Evolutionary conservation across 2,329 filamentous ascomycete species (phyloP), one percentile per base, ranked within the genome.

Genomic region (Monosporascus sp.): DNA sequence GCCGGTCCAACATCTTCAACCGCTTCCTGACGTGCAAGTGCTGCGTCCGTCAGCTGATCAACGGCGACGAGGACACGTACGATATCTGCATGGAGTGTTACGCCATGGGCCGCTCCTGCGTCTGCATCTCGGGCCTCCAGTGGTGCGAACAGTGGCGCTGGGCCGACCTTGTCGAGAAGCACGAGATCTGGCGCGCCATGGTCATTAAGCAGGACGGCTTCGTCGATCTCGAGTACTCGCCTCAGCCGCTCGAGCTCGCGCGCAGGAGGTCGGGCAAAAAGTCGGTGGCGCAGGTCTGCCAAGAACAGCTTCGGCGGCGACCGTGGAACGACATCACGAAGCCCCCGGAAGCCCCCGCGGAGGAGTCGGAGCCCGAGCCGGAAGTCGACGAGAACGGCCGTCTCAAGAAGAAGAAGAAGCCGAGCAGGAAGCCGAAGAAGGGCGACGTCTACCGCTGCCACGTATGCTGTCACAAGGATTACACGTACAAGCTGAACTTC

Each of bases 81-180:
- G 94, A 99, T 68, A 80, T 99, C 22, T 99, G 94, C 65, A 92
- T 99, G 89, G 94, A 99, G 61, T 99, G 94, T 66, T 99, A 96
- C 65, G 88, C 85, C n/a, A 96, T 97, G 88, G 94, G 94, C 22
- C 84, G 94, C 49, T 96, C 92, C 46, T 99, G 94, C 67, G 83
- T 82, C 3, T 99, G 94, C 65, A 81, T 96, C 49, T 96, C 92
- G 3, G 85, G 84, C 11, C 80, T 96, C 11, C 84, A 82, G 55
- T 99, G 93, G 92, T 90, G 90, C 49, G 92, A 99, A 67, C 94
- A 97, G 67, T 97, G 92, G 80, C 75, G 82, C 14, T 97, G 92
- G 92, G 79, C 83, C 42, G 84, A 91, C 15, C 76, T 99, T 11
- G 77, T 84, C 0, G 76, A 84, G 49, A 87, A 88, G 54, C 91